Evolutionary conservation across 2,329 filamentous ascomycete species (phyloP).

Genomic region (Akanthomyces uredinophilus): DNA sequence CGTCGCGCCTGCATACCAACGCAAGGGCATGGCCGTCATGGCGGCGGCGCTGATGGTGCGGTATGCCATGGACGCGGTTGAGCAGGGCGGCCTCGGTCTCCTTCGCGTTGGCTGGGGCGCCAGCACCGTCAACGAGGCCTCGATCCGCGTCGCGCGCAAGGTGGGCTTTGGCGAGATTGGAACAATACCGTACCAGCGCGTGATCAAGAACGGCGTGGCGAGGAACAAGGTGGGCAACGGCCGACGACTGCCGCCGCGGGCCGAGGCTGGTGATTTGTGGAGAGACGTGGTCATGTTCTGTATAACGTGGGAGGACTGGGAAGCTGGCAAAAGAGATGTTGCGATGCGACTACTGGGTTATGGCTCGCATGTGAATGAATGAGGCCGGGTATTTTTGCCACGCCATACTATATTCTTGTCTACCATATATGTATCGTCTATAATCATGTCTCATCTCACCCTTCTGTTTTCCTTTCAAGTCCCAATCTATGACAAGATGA

Average conservation of each 20-base stretch:
- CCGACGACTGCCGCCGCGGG: background rate
- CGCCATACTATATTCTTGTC: background rate
- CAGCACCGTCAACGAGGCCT: conserved; percentile 7
- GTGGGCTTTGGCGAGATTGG: background rate
- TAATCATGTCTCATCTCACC: background rate
- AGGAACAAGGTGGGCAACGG: conserved; percentile 3
- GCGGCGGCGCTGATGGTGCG: background rate
- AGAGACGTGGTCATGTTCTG: conserved; percentile 4
- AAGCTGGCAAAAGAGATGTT: background rate
- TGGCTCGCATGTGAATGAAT: background rate
- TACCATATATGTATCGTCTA: background rate
- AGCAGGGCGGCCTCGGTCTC: conserved; percentile 5
- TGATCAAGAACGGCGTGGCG: background rate
- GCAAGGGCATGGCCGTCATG: background rate
- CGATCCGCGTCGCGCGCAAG: background rate
- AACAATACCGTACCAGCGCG: background rate
- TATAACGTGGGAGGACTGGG: conserved; percentile 9
- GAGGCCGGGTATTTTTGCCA: background rate
- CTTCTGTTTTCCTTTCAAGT: background rate
- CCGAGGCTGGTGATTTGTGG: background rate
- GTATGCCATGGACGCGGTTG: background rate
- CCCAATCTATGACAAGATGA: background rate
- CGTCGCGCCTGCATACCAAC: conserved; percentile 1
- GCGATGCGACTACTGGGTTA: background rate
- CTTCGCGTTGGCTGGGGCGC: background rate